These are phyloP conservation scores for Trametes pubescens DNA, from an alignment of 1,284 basidiomycete species.

Conservation along the genomic window DNA sequence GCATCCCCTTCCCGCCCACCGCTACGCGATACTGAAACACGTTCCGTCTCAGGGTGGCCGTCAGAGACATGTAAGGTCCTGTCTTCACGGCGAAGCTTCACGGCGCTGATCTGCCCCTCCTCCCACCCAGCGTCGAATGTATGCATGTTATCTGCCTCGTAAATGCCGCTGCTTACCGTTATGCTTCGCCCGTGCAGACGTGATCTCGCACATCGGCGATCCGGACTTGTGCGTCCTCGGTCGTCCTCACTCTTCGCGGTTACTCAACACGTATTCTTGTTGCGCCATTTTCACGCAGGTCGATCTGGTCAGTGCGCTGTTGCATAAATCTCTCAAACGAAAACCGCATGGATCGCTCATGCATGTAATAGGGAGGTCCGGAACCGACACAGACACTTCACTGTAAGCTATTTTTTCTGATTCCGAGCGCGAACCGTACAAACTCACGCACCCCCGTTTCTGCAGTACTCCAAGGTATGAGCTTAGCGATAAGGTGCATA, in stretches of 20 bases:
- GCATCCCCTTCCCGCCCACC: constrained; percentile 7
- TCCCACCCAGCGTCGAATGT: constrained; percentile 76
- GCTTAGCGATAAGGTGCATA: too few relatives aligned
- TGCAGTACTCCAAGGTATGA: constrained; percentile 82
- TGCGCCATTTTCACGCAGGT: constrained; percentile 48
- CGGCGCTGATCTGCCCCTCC: background rate
- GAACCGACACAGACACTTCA: constrained; percentile 84
- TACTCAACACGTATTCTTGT: constrained; percentile 29
- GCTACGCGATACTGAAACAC: background rate
- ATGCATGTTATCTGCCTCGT: constrained; percentile 34
- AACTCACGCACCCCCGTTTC: background rate
- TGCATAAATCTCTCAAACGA: background rate
- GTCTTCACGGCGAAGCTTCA: background rate
- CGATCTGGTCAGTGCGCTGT: constrained; percentile 69
- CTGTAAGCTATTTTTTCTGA: constrained; percentile 51
- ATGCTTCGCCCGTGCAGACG: constrained; percentile 52
- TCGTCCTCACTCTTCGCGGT: constrained; percentile 10
- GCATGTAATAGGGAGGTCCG: constrained; percentile 78
- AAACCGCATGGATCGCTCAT: background rate
- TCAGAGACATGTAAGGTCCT: constrained; percentile 74
- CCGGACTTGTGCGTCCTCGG: constrained; percentile 74
- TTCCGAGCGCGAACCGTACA: background rate
- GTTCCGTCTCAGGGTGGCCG: constrained; percentile 63
- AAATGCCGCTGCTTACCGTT: background rate
- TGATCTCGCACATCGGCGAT: constrained; percentile 68